A percentile compares a stretch with the other conserved stretches of the same genome.
phyloP scores from a whole-genome alignment of 2,329 filamentous ascomycete species.

The Raffaelea arxii region DNA sequence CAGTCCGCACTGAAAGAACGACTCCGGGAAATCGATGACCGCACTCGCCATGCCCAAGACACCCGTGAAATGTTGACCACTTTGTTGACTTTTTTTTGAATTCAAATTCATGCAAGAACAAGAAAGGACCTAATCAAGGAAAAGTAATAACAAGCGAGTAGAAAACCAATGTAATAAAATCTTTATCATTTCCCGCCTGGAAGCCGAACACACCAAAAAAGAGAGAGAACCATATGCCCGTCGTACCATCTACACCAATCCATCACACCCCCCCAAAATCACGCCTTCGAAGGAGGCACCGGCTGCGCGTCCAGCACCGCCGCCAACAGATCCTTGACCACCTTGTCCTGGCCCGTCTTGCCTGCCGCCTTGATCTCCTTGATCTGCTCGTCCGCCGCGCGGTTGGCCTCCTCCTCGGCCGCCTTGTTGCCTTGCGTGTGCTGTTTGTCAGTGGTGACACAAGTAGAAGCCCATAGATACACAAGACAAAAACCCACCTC shows the following conservation, averaged over 20 bases:
- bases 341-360: slow-evolving; percentile 66
- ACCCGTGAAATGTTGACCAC: slow-evolving; percentile 45
- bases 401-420: slow-evolving; percentile 68
- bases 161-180: neutral
- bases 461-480: neutral
- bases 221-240: neutral
- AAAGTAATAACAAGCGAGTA: neutral
- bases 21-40: slow-evolving; percentile 33
- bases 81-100: slow-evolving; percentile 41
- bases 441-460: slow-evolving; percentile 34
- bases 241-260: neutral
- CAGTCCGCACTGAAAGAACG: slow-evolving; percentile 57
- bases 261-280: neutral
- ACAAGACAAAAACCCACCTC: slow-evolving; percentile 30
- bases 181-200: no score
- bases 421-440: slow-evolving; percentile 83
- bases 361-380: slow-evolving; percentile 73
- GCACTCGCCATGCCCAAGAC: slow-evolving; percentile 50
- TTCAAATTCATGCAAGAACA: neutral
- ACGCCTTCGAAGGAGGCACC: slow-evolving; percentile 31
- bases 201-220: neutral
- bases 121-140: neutral
- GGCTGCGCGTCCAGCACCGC: slow-evolving; percentile 82
- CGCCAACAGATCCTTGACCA: slow-evolving; percentile 72
- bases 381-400: slow-evolving; percentile 73